Evolutionary conservation across 345 rosid genomes (phyloP).

Genomic region (Moricandia arvensis): DNA sequence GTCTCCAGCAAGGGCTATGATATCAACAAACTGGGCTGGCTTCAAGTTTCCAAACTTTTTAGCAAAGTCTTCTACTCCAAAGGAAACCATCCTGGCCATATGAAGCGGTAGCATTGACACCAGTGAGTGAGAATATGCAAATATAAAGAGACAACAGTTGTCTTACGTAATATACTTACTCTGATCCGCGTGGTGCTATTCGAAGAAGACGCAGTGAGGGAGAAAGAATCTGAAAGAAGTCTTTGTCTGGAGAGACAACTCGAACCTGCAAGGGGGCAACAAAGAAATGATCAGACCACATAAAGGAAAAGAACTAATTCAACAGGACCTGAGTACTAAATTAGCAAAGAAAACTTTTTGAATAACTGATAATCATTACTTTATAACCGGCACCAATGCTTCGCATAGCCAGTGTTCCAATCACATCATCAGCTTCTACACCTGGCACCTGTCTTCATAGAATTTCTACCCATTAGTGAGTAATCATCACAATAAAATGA

Average conservation of each 20-base stretch:
- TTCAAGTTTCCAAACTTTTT: constrained; percentile 63
- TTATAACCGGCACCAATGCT: constrained; percentile 80
- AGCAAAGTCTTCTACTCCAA: constrained; percentile 91
- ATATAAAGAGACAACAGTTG: neutral
- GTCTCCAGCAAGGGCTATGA: constrained; percentile 83
- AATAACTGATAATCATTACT: constrained; percentile 42
- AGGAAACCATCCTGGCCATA: constrained; percentile 79
- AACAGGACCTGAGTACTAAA: neutral
- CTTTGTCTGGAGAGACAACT: constrained; percentile 98
- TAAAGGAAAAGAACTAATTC: neutral
- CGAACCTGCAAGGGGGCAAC: constrained; percentile 60
- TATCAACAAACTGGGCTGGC: constrained; percentile 89
- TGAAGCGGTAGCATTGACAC: constrained; percentile 31
- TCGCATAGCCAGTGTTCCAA: constrained; percentile 86
- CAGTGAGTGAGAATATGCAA: neutral
- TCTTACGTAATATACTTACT: constrained; percentile 39
- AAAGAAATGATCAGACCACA: neutral
- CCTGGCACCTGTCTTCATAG: constrained; percentile 73
- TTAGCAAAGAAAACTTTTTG: constrained; percentile 11
- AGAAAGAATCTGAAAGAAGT: constrained; percentile 93
- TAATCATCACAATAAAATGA: constrained; percentile 15
- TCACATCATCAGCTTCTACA: constrained; percentile 98
- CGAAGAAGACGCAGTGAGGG: constrained; percentile 94
- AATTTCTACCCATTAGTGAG: constrained; percentile 34
- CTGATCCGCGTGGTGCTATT: constrained; percentile 84